Evolutionary conservation across 192 early-diverging fungal species (phyloP), one percentile per base, ranked within the genome.

Genomic region (Umbelopsis sp.): DNA sequence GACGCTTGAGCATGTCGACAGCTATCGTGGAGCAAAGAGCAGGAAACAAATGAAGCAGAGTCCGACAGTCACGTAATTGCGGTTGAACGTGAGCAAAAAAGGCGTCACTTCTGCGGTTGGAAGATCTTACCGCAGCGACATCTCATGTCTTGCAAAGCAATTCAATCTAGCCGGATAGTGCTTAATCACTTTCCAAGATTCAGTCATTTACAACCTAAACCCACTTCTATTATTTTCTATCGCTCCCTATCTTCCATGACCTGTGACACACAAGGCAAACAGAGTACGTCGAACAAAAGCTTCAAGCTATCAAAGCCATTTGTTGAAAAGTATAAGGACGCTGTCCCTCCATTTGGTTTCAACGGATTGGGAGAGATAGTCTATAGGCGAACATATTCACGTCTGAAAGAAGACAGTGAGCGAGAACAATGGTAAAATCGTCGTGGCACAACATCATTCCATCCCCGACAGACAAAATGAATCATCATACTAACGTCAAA

Each of bases 331-430:
- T 74, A 74, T 10, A 59, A 74, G 22, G 41, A 74, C 14, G 44
- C 51, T 21, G 25, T 59, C 2, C 74, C 83, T 62, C 81, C 83
- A 6, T 84, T 84, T 65, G 83, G 83, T 0, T 84, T 84, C 74
- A 80, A 84, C 44, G 81, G 83, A 12, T 79, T 84, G 21, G 83
- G 83, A 24, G 83, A 81, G 53, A 73, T 84, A 1, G 83, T 84
- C 38, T 84, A 84, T 67, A 66, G 71, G n/a, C 73, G 83, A 43
- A 83, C 81, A 9, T 84, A 84, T 45, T 78, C 81, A 7, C 69
- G 83, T 4, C 52, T 81, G n/a, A 81, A 84, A 56, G 22, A 49
- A 16, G 65, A 83, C 22, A 52, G 73, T 2, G 38, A 36, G 17
- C 26, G 70, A 52, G 83, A 84, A 71, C 49, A 56, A 68, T 84